These are phyloP conservation scores for Eucalyptus victrix DNA, from an alignment of 345 rosid species.

Conservation along the genomic window DNA sequence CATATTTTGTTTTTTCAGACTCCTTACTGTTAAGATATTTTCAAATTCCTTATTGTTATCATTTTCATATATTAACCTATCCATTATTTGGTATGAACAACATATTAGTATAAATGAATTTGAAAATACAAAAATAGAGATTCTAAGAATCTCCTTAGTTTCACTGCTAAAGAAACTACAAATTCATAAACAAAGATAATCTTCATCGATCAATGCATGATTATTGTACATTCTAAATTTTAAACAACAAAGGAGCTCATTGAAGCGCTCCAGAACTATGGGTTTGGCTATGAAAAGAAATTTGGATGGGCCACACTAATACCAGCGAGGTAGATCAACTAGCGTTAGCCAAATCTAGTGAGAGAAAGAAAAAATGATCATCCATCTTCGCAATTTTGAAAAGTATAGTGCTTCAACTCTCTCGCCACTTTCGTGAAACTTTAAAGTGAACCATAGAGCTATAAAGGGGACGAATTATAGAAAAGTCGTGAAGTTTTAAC, in stretches of 20 bases:
- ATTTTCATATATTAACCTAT: not conserved
- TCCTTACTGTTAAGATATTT: no score
- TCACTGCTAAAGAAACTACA: not conserved
- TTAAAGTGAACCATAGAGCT: not conserved
- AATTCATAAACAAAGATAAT: not conserved
- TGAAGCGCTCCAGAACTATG: accelerated
- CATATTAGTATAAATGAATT: no score
- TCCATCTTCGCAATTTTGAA: not conserved
- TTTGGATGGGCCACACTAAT: accelerated
- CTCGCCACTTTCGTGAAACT: not conserved
- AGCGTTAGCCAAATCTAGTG: not conserved
- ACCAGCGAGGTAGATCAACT: accelerated
- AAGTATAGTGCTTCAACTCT: not conserved
- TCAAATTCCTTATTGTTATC: no score
- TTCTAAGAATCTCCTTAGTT: not conserved
- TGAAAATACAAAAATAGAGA: not conserved
- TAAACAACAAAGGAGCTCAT: not conserved
- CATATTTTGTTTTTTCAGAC: no score
- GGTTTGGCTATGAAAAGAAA: not conserved
- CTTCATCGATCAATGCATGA: not conserved
- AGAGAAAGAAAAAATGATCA: not conserved
- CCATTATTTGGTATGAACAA: no score
- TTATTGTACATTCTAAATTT: no score
- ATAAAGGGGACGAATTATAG: not conserved
- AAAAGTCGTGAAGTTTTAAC: not conserved